Base-by-base conservation (phyloP, 208 protist species). In the Leishmania aethiopica region DNA sequence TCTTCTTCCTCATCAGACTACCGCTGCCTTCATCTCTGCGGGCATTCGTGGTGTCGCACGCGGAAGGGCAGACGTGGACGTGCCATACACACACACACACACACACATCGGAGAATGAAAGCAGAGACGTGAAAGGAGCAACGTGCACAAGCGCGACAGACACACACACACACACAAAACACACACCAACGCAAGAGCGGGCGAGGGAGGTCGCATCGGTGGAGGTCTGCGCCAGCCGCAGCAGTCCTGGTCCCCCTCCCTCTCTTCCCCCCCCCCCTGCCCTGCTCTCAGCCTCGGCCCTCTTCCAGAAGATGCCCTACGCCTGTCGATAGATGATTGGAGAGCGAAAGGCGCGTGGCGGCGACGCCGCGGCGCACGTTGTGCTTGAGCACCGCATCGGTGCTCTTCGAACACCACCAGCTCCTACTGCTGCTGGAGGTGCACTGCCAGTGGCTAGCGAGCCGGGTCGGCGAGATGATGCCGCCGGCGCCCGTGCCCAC, bases 311-410 rank as follows among this genome's bases (percentile, higher is more conserved):
- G 8, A 73, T 35, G 40, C 3, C 25, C 49, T 76, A 76, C 13
- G 17, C 8, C 0, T 1, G 35, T 45, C 51, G 71, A 64, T 79
- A 84, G 11, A 84, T 80, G 59, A 84, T 84, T 1, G 81, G 75
- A 40, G 81, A 84, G 47, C 32, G 75, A 19, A 80, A 80, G 11
- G 32, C 7, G 35, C 35, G 51, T 28, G 67, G 76, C 32, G 67
- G 22, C 32, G 73, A 47, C 4, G 69, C 60, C 5, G 76, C 40
- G 40, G 70, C 40, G 10, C 76, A 73, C n/a, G 57, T 73, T 13
- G 45, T 40, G 4, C 59, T 15, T 17, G 76, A 1, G 25, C 42
- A 17, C 28, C 22, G 81, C 55, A 77, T 32, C 57, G 81, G 75
- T n/a, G 42, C 66, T 35, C 28, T 2, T n/a, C 7, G 25, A 19